phyloP scores from a whole-genome alignment of 495 filamentous ascomycete genomes.

The Hypoxylon perforatum region DNA sequence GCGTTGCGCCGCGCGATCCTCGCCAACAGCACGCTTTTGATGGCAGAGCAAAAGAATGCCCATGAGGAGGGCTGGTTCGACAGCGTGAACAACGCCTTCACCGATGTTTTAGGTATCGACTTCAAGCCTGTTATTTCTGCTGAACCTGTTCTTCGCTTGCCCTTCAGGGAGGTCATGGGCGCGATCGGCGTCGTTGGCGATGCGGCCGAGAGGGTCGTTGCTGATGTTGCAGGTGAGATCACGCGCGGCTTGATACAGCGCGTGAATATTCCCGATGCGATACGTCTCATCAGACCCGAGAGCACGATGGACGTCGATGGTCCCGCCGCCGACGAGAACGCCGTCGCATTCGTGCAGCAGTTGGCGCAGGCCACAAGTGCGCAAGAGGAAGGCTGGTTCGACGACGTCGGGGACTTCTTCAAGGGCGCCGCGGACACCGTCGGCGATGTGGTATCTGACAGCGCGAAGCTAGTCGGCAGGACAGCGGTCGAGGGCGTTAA shows the following conservation, averaged over 20 bases:
- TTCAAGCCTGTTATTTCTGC: too few relatives aligned
- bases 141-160: not conserved
- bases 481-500: slow-evolving; percentile 23
- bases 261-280: not conserved
- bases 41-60: not conserved
- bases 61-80: not conserved
- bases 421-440: not conserved
- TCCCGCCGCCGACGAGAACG: not conserved
- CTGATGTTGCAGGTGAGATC: slow-evolving; percentile 1
- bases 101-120: too few relatives aligned
- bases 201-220: slow-evolving; percentile 9
- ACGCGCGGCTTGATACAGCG: not conserved
- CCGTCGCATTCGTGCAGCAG: not conserved
- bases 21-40: not conserved
- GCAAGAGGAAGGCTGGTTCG: slow-evolving; percentile 9
- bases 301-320: not conserved
- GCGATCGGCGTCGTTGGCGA: not conserved
- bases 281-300: not conserved
- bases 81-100: not conserved
- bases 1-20: not conserved
- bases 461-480: not conserved
- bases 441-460: not conserved
- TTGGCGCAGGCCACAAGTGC: not conserved
- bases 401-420: slow-evolving; percentile 5
- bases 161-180: slow-evolving; percentile 10